Conservation (phyloP, 2,329 filamentous ascomycete species). For the Helotiales sp. region DNA sequence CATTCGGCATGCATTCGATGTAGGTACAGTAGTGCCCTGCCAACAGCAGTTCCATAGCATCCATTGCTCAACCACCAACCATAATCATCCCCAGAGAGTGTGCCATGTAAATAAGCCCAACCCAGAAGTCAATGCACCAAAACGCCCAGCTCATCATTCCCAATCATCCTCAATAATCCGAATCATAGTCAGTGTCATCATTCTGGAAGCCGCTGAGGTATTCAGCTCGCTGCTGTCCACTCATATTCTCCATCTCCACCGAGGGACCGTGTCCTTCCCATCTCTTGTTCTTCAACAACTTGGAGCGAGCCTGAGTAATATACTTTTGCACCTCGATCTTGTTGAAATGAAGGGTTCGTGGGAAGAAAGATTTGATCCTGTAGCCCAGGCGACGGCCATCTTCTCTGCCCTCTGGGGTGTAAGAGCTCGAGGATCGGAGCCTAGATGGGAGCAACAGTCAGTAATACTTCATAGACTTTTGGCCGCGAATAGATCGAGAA, state of each 20-base stretch:
- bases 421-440: neutral
- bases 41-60: neutral
- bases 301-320: neutral
- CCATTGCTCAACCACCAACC: neutral
- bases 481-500: too few relatives aligned
- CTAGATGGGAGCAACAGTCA: too few relatives aligned
- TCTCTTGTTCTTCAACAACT: neutral
- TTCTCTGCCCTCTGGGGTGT: neutral
- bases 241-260: neutral
- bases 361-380: neutral
- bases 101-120: neutral
- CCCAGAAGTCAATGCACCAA: neutral
- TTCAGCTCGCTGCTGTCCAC: neutral
- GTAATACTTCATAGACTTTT: too few relatives aligned
- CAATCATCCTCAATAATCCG: neutral
- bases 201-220: neutral
- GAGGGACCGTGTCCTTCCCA: neutral
- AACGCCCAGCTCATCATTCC: neutral
- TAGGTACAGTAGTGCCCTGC: neutral
- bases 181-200: neutral
- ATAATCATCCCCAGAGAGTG: neutral
- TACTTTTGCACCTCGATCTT: neutral
- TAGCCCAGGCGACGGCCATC: neutral
- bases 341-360: neutral
- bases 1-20: neutral